These are phyloP conservation scores for Suhomyces chickasaworum DNA, from an alignment of 1,139 yeast genomes.

Conservation along the genomic window DNA sequence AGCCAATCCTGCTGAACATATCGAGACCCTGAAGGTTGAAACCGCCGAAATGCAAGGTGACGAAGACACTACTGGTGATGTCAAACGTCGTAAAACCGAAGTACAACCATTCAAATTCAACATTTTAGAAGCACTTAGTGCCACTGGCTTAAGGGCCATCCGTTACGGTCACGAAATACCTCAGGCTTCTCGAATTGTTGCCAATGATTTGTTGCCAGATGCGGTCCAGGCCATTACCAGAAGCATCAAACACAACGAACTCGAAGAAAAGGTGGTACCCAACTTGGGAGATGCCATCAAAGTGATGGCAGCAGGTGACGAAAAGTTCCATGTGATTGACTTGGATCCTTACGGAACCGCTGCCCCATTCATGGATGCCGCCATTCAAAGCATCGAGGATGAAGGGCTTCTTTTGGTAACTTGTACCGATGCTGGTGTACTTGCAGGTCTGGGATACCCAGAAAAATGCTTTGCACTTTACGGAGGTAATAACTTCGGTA, in stretches of 20 bases:
- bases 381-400: conserved; percentile 76
- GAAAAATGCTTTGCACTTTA: conserved; percentile 93
- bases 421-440: conserved; percentile 93
- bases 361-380: conserved; percentile 89
- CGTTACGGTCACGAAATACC: conserved; percentile 92
- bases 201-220: conserved; percentile 82
- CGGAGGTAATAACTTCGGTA: conserved; percentile 75
- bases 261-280: conserved; percentile 54
- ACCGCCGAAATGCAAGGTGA: no score
- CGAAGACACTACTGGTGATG: background rate
- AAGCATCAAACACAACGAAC: conserved; percentile 68
- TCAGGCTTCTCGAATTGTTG: conserved; percentile 66
- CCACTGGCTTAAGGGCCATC: conserved; percentile 92
- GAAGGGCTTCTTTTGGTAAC: conserved; percentile 87
- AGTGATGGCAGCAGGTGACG: conserved; percentile 57
- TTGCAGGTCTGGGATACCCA: conserved; percentile 95
- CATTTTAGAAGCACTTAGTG: conserved; percentile 87
- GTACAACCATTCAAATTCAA: conserved; percentile 37
- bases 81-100: conserved; percentile 8
- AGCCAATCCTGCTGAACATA: background rate
- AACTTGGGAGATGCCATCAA: conserved; percentile 88
- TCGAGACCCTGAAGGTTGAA: background rate
- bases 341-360: conserved; percentile 98
- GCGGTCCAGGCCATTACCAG: conserved; percentile 83
- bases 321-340: conserved; percentile 79